A percentile compares a stretch with the other conserved stretches of the same genome.
Evolutionary conservation across 805 yeast species (phyloP).

Genomic region (Cyberlindnera misumaiensis): DNA sequence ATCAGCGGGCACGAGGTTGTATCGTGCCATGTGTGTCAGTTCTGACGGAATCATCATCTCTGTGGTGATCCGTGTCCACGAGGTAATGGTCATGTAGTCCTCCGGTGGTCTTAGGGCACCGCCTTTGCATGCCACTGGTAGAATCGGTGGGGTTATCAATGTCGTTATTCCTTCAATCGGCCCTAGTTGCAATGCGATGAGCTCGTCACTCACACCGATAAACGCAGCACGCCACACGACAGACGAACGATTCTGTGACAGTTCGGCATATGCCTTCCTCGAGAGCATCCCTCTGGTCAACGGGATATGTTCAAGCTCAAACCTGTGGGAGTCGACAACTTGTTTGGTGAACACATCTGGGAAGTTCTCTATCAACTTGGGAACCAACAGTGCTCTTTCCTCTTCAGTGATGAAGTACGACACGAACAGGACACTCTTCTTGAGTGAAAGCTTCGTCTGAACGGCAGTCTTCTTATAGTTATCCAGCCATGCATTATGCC

Average conservation of each 20-base stretch:
- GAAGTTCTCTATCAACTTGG: constrained; percentile 7
- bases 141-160: constrained; percentile 11
- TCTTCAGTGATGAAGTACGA: constrained; percentile 39
- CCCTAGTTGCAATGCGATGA: constrained; percentile 17
- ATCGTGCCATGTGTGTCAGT: constrained; percentile 2
- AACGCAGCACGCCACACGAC: constrained; percentile 21
- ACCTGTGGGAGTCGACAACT: constrained; percentile 8
- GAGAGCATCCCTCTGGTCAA: constrained; percentile 13
- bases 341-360: constrained; percentile 12
- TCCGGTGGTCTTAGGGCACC: constrained; percentile 12
- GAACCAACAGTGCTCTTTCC: constrained; percentile 27
- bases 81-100: constrained; percentile 9
- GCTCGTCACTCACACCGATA: constrained; percentile 17
- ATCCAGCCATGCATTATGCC: constrained; percentile 14
- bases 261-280: not conserved
- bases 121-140: constrained; percentile 15
- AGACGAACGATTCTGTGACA: constrained; percentile 1
- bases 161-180: constrained; percentile 12
- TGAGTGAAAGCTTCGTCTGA: constrained; percentile 8
- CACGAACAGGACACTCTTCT: constrained; percentile 23
- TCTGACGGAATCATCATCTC: constrained; percentile 1
- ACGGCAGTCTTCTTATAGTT: not conserved
- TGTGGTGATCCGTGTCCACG: constrained; percentile 16
- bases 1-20: constrained; percentile 1
- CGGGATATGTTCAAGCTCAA: constrained; percentile 17